phyloP scores from a whole-genome alignment of 2,329 filamentous ascomycete species.

The Cadophora luteo-olivacea region DNA sequence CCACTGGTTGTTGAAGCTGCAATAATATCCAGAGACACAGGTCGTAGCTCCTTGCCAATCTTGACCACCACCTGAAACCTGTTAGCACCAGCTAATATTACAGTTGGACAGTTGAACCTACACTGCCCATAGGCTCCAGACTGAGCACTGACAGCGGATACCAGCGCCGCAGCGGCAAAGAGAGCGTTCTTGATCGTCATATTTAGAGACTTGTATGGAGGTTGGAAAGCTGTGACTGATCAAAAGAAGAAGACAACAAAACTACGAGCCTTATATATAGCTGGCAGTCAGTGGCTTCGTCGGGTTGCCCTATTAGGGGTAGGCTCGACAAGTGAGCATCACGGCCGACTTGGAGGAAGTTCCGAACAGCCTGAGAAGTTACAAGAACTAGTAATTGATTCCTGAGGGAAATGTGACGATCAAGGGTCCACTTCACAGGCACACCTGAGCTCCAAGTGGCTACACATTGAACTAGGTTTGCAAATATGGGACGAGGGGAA shows the following conservation, averaged over 20 bases:
- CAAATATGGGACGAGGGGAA: background rate
- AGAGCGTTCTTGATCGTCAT: conserved; percentile 41
- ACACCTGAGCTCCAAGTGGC: conserved; percentile 10
- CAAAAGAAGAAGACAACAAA: background rate
- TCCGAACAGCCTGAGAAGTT: conserved; percentile 38
- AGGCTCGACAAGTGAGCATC: conserved; percentile 29
- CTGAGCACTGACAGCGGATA: conserved; percentile 41
- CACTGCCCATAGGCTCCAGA: conserved; percentile 39
- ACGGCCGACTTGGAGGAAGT: conserved; percentile 35
- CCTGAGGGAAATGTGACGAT: background rate
- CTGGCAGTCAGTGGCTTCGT: background rate
- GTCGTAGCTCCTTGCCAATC: conserved; percentile 39
- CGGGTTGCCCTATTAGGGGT: background rate
- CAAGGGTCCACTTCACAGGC: conserved; percentile 6
- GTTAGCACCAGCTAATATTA: conserved; percentile 4
- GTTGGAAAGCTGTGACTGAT: conserved; percentile 13
- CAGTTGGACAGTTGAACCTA: conserved; percentile 26
- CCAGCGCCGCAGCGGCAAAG: conserved; percentile 43
- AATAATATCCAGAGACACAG: conserved; percentile 40
- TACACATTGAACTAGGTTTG: background rate
- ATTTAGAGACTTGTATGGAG: conserved; percentile 27
- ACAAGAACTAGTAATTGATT: background rate
- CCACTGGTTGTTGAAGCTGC: conserved; percentile 29
- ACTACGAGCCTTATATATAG: conserved; percentile 29
- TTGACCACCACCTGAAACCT: conserved; percentile 38